Evolutionary conservation across 371 early-diverging fungal genomes (phyloP).

Genomic region (Syncephalastrum sp.): DNA sequence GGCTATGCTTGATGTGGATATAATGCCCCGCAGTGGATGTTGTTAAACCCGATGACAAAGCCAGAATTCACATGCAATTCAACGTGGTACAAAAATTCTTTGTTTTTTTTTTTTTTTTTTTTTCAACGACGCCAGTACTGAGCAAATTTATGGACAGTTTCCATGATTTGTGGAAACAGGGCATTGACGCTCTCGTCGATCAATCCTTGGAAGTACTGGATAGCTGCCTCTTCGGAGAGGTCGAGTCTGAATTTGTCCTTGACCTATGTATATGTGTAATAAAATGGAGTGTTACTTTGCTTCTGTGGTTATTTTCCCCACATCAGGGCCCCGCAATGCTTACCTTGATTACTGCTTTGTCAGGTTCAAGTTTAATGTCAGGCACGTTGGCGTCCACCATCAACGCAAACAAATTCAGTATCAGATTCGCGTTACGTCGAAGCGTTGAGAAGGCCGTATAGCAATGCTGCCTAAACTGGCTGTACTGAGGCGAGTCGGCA

Average conservation of each 20-base stretch:
- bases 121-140: slow-evolving; percentile 80
- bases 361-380: slow-evolving; percentile 95
- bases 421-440: slow-evolving; percentile 89
- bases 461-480: slow-evolving; percentile 86
- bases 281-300: neutral
- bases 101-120: too few species aligned
- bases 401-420: slow-evolving; percentile 91
- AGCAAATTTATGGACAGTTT: slow-evolving; percentile 94
- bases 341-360: slow-evolving; percentile 93
- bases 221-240: slow-evolving; percentile 92
- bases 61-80: too few species aligned
- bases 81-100: too few species aligned
- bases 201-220: slow-evolving; percentile 85
- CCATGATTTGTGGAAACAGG: slow-evolving; percentile 96
- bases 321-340: neutral
- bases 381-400: slow-evolving; percentile 95
- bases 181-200: slow-evolving; percentile 94
- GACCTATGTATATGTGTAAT: slow-evolving; percentile 49
- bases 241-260: slow-evolving; percentile 94
- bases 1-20: too few species aligned
- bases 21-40: too few species aligned
- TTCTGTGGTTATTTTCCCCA: neutral
- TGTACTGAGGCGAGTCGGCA: slow-evolving; percentile 75
- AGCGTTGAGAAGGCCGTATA: slow-evolving; percentile 92
- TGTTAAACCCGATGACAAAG: too few species aligned